Evolutionary conservation across 2,329 filamentous ascomycete species (phyloP), one percentile per base, ranked within the genome.

Genomic region (Dactylellina cionopaga): DNA sequence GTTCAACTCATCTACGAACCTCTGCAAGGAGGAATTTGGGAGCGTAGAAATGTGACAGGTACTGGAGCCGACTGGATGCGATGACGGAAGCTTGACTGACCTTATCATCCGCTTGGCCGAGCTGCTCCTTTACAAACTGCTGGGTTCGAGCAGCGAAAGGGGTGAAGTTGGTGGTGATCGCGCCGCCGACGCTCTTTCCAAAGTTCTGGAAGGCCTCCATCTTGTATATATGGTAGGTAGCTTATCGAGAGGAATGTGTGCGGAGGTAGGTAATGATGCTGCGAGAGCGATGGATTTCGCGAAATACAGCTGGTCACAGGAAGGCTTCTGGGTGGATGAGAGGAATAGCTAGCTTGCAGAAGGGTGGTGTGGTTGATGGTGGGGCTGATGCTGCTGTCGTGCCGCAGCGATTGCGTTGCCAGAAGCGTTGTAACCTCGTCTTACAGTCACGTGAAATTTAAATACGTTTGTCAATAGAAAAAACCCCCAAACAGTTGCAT

Each of bases 81-180:
- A 47, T 46, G 44, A 49, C 22, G 66, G 70, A 65, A 56, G 60
- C 55, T 68, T 63, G 37, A 69, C 72, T 74, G 72, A 92, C 91
- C 89, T 95, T 97, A 82, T 98, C 95, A 76, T 96, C 93, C 74
- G 88, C 92, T 82, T 96, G 92, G 55, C 95, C 95, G 74, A 98
- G 87, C 83, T 97, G 93, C 83, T 99, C 95, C 85, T 96, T 97
- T 81, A 96, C 92, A 84, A 94, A 96, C 84, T 99, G 95, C 82
- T 96, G 92, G 65, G 92, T 97, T 79, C 94, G 90, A 79, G 92
- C 90, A 76, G 93, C 92, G 80, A 96, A 96, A 33, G 95, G 95
- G 76, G 92, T 92, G 82, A 98, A 85, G 79, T 84, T 85, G 78
- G 76, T 80, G 33, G 10, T 59, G 62, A 76, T 55, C 46, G 75